phyloP scores from a whole-genome alignment of 352 stramenopile species.

The Elongisporangium undulatum region DNA sequence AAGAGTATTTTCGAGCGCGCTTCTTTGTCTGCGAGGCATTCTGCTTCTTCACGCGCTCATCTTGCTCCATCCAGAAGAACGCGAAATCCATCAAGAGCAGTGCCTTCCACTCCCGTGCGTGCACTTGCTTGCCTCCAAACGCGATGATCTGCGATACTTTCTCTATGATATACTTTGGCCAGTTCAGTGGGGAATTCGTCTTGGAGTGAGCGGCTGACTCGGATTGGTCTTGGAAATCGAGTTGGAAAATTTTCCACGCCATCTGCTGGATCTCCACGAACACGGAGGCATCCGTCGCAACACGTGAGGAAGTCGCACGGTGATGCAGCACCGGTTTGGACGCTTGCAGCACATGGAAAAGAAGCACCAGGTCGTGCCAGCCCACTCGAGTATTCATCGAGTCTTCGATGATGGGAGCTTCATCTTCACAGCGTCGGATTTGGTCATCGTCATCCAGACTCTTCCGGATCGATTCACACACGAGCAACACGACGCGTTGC shows the following conservation, averaged over 20 bases:
- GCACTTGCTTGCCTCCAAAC: constrained; percentile 63
- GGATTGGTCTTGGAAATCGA: constrained; percentile 1
- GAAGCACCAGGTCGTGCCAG: constrained; percentile 57
- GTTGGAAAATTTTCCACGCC: constrained; percentile 17
- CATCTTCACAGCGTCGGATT: neutral
- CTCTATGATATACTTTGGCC: constrained; percentile 24
- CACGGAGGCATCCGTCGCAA: constrained; percentile 40
- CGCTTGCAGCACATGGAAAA: constrained; percentile 69
- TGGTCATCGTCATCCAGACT: constrained; percentile 11
- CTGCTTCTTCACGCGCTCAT: neutral
- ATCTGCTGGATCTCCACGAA: constrained; percentile 47
- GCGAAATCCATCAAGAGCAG: constrained; percentile 69
- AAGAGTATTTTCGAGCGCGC: neutral
- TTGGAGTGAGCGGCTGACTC: neutral
- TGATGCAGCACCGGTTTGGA: constrained; percentile 80
- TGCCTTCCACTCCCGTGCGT: constrained; percentile 75
- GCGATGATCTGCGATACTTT: constrained; percentile 36
- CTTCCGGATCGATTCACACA: constrained; percentile 41
- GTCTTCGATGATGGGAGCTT: constrained; percentile 1
- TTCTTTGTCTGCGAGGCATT: neutral
- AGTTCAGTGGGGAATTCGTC: constrained; percentile 5
- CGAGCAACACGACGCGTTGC: constrained; percentile 31
- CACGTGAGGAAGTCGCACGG: constrained; percentile 40
- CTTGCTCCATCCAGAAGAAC: constrained; percentile 51
- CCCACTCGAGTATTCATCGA: constrained; percentile 22